These are phyloP conservation scores for Albizia julibrissin DNA, from an alignment of 306 rosid genomes.

Conservation along the genomic window DNA sequence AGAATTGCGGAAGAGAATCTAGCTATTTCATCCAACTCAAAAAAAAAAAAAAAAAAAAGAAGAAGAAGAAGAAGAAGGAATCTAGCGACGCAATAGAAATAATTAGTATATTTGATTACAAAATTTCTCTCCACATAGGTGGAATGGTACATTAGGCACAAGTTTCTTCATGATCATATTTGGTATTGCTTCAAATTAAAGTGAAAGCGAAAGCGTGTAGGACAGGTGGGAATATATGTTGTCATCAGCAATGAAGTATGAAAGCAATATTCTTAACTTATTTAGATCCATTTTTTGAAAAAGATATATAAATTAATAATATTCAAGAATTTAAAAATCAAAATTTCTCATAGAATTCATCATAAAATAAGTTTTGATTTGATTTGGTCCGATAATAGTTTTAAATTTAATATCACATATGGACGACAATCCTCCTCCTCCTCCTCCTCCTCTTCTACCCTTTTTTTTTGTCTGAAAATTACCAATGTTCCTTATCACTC, in stretches of 20 bases:
- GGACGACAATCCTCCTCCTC: neutral
- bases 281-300: neutral
- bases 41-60: too few relatives aligned
- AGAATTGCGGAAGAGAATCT: neutral
- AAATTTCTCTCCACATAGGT: neutral
- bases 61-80: too few relatives aligned
- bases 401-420: neutral
- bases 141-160: neutral
- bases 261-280: neutral
- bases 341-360: neutral
- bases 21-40: neutral
- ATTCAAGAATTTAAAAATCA: neutral
- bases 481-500: neutral
- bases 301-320: neutral
- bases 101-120: neutral
- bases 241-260: neutral
- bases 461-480: neutral
- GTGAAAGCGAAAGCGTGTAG: neutral
- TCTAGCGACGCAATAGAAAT: neutral
- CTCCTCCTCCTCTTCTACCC: too few relatives aligned
- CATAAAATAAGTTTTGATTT: neutral
- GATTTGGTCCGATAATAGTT: neutral
- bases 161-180: neutral
- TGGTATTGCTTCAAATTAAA: conserved; percentile 1
- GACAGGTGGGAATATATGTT: neutral